These are phyloP conservation scores for Trichoderma breve DNA, from an alignment of 2,329 filamentous ascomycete genomes.

Conservation along the genomic window DNA sequence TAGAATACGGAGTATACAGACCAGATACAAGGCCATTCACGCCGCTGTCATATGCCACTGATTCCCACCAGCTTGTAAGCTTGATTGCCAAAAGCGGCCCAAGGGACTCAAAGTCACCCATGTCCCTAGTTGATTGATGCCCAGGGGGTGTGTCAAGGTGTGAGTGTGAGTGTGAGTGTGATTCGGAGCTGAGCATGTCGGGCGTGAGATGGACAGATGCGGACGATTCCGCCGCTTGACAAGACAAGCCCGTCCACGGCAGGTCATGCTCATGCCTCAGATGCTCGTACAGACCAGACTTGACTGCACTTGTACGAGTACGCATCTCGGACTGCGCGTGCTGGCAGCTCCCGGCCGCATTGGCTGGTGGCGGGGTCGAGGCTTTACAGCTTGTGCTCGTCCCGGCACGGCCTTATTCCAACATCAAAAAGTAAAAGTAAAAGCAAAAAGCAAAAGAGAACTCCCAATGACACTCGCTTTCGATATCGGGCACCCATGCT, in stretches of 20 bases:
- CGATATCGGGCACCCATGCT: conserved; percentile 6
- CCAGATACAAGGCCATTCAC: not conserved
- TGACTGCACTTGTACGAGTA: not conserved
- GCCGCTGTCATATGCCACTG: not conserved
- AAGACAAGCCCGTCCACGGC: not conserved
- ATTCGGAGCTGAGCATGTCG: not conserved
- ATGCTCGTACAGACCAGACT: not conserved
- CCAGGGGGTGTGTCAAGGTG: not conserved
- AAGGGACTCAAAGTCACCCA: not conserved
- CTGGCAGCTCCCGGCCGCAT: conserved; percentile 3
- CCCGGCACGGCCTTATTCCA: not conserved
- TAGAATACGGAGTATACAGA: not conserved
- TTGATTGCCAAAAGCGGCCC: conserved; percentile 13
- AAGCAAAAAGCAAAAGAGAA: not conserved
- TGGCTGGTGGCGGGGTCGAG: conserved; percentile 4
- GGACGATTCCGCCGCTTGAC: not conserved
- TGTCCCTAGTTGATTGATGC: not conserved
- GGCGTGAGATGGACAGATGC: not conserved
- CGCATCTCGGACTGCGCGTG: not conserved
- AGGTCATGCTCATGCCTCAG: not conserved
- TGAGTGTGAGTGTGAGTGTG: not conserved
- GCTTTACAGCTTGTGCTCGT: not conserved
- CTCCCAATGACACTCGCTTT: not conserved
- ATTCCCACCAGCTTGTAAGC: not conserved
- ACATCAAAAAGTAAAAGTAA: not conserved